Evolutionary conservation across 495 filamentous ascomycete species (phyloP).

Genomic region (Lichina pygmaea): DNA sequence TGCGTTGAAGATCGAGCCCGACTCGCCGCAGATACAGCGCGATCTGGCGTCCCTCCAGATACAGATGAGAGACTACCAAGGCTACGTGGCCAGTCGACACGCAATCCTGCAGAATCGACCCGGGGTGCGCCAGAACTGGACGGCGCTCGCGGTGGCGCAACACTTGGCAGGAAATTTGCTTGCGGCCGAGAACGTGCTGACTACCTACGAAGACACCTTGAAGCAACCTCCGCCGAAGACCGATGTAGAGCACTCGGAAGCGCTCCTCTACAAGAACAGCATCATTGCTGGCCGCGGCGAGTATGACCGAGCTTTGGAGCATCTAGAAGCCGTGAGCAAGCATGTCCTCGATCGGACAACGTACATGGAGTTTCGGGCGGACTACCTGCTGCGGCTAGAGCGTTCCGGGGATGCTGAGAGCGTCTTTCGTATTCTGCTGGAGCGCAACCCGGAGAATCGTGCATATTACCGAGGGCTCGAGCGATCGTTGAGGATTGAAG

Average conservation of each 20-base stretch:
- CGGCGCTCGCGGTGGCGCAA: conserved; percentile 72
- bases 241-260: conserved; percentile 90
- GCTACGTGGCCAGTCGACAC: conserved; percentile 67
- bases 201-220: conserved; percentile 76
- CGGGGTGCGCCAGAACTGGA: conserved; percentile 74
- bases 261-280: conserved; percentile 79
- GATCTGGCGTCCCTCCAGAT: conserved; percentile 82
- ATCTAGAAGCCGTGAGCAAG: conserved; percentile 53
- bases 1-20: conserved; percentile 73
- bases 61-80: conserved; percentile 89
- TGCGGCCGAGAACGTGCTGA: conserved; percentile 74
- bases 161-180: conserved; percentile 63
- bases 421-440: conserved; percentile 55
- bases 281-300: conserved; percentile 79
- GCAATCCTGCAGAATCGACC: conserved; percentile 65
- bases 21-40: conserved; percentile 76
- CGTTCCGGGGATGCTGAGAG: conserved; percentile 56
- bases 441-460: conserved; percentile 67
- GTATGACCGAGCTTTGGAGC: conserved; percentile 52
- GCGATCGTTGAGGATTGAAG: conserved; percentile 32
- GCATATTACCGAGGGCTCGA: conserved; percentile 63
- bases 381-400: conserved; percentile 57
- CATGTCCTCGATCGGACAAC: conserved; percentile 59
- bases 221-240: conserved; percentile 44
- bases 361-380: conserved; percentile 69